phyloP scores from a whole-genome alignment of 768 basidiomycete species.

The Lactifluus volemus region DNA sequence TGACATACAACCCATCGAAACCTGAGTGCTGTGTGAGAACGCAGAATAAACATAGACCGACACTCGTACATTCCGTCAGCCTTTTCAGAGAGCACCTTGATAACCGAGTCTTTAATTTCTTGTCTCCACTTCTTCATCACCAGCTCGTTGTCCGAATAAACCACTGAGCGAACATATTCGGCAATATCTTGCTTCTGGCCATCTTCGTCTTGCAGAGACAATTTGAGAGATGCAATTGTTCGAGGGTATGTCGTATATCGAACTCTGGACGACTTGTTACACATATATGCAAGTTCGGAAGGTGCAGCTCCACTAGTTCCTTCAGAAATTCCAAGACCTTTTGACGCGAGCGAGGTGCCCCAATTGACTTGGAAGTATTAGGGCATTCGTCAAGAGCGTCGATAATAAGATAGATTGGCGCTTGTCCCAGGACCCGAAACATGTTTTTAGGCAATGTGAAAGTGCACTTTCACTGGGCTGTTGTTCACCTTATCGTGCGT shows the following conservation, averaged over 20 bases:
- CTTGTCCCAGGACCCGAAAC: neutral
- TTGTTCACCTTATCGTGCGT: neutral
- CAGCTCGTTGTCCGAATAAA: conserved; percentile 24
- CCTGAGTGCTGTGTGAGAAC: neutral
- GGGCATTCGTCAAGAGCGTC: neutral
- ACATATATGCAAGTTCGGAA: neutral
- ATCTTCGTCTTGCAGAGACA: neutral
- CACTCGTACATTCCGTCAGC: neutral
- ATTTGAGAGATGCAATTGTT: neutral
- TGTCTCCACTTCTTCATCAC: neutral
- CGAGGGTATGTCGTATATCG: neutral
- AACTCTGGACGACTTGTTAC: neutral
- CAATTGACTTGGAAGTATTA: neutral
- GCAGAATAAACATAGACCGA: neutral
- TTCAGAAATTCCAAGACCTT: neutral
- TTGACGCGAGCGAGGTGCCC: neutral
- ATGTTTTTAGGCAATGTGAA: neutral
- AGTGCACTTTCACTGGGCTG: neutral
- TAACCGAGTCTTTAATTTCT: neutral
- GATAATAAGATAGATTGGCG: neutral
- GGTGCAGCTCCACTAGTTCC: neutral
- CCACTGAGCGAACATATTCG: neutral
- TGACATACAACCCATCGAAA: neutral
- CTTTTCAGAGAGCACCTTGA: neutral
- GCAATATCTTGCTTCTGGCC: neutral